Evolutionary conservation across 2,329 filamentous ascomycete species (phyloP), one percentile per base, ranked within the genome.

Genomic region (Thermothelomyces thermophilus): DNA sequence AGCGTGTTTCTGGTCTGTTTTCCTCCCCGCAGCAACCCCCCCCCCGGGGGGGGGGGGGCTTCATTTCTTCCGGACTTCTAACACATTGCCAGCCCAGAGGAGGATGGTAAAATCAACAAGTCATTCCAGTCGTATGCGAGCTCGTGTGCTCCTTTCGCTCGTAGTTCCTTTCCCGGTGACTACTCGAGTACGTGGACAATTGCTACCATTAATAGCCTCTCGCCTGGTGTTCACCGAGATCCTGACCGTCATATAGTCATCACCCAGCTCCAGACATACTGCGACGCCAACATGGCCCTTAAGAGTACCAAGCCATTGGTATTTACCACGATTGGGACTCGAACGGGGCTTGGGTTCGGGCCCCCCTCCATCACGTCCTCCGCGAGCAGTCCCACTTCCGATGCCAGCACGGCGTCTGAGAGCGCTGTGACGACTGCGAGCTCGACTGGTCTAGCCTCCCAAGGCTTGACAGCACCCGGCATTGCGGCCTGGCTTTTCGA

Each of bases 1-100:
- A 1, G 52, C 46, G 3, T 65, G 63, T 43, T 28, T 65, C 11
- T 65, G 63, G 58, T 62, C 20, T 14, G 57, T 33, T 9, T 19
- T 24, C 22, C 3, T 8, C 35, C 14, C n/a, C n/a, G n/a, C n/a
- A n/a, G n/a, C n/a, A n/a, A n/a, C n/a, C n/a, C n/a, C n/a, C n/a
- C n/a, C n/a, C n/a, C n/a, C n/a, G n/a, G n/a, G n/a, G n/a, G n/a
- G n/a, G n/a, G n/a, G n/a, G n/a, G n/a, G n/a, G n/a, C n/a, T n/a
- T n/a, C n/a, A n/a, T n/a, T n/a, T n/a, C n/a, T n/a, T n/a, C n/a
- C n/a, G n/a, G n/a, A n/a, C n/a, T 13, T 26, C 24, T 50, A 34
- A 50, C 42, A 37, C 17, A 6, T 14, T 31, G 8, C n/a, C 28
- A 60, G 58, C 52, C 57, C 56, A 44, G 48, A 56, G 17, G 30